These are phyloP conservation scores for Colletotrichum destructivum DNA, from an alignment of 2,329 filamentous ascomycete species.

Conservation along the genomic window DNA sequence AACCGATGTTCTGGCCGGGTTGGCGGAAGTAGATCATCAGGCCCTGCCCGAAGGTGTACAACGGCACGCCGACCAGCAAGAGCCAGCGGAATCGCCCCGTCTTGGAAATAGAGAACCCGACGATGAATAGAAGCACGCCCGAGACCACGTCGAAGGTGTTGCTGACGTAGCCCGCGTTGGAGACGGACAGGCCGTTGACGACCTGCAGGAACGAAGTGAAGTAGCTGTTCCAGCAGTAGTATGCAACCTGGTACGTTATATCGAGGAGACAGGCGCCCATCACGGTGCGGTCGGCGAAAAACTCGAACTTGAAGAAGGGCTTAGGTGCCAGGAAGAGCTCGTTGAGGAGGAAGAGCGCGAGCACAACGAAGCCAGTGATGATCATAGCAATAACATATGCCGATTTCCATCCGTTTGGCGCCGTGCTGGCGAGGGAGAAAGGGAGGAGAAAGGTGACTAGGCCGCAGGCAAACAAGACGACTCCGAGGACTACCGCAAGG, in stretches of 20 bases:
- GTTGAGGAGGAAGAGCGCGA: slow-evolving; percentile 70
- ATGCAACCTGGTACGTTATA: slow-evolving; percentile 62
- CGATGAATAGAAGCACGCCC: slow-evolving; percentile 64
- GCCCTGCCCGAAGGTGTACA: slow-evolving; percentile 69
- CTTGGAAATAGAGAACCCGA: slow-evolving; percentile 62
- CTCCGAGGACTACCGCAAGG: slow-evolving; percentile 35
- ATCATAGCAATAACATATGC: slow-evolving; percentile 72
- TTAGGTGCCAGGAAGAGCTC: slow-evolving; percentile 71
- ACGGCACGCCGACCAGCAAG: slow-evolving; percentile 59
- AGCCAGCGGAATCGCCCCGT: slow-evolving; percentile 66
- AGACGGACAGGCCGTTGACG: slow-evolving; percentile 59
- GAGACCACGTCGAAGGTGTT: slow-evolving; percentile 68
- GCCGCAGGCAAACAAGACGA: slow-evolving; percentile 70
- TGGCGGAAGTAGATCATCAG: slow-evolving; percentile 60
- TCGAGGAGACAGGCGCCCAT: slow-evolving; percentile 64
- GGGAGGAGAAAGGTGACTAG: slow-evolving; percentile 75
- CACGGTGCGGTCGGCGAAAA: slow-evolving; percentile 67
- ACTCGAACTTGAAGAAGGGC: slow-evolving; percentile 68
- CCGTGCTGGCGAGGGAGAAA: slow-evolving; percentile 68
- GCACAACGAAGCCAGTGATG: slow-evolving; percentile 71
- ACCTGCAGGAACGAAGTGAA: slow-evolving; percentile 71
- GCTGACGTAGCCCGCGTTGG: slow-evolving; percentile 62
- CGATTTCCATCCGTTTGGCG: slow-evolving; percentile 66
- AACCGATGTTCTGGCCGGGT: slow-evolving; percentile 52
- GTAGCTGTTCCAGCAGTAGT: slow-evolving; percentile 69